Evolutionary conservation across 2,329 filamentous ascomycete genomes (phyloP).

Genomic region (Tolypocladium cylindrosporum): DNA sequence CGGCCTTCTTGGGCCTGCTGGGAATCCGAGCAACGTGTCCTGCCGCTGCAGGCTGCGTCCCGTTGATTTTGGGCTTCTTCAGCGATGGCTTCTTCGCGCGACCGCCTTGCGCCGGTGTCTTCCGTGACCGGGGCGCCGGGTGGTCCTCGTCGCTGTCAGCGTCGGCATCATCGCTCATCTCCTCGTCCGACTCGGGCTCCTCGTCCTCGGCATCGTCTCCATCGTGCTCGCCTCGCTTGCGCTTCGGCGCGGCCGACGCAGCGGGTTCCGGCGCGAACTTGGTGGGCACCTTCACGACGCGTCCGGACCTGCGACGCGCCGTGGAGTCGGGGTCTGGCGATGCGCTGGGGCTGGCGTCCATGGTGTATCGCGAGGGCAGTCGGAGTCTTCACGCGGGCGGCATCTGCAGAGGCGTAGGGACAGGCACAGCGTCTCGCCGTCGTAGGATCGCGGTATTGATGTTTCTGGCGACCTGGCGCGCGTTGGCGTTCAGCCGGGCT

Average conservation of each 20-base stretch:
- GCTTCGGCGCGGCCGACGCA: conserved; percentile 36
- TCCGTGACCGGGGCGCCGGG: conserved; percentile 24
- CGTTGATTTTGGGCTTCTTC: conserved; percentile 57
- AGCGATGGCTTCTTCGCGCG: conserved; percentile 45
- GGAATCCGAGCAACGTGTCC: conserved; percentile 33
- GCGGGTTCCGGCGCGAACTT: conserved; percentile 46
- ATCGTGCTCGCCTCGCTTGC: conserved; percentile 44
- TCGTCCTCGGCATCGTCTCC: conserved; percentile 39
- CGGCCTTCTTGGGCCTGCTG: conserved; percentile 46
- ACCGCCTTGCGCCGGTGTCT: conserved; percentile 29
- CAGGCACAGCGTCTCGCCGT: neutral
- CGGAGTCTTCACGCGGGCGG: conserved; percentile 3
- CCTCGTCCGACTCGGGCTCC: conserved; percentile 35
- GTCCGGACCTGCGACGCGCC: conserved; percentile 57
- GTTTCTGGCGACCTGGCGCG: conserved; percentile 5
- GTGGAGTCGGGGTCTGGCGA: conserved; percentile 36
- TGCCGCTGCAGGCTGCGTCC: conserved; percentile 27
- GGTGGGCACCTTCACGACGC: conserved; percentile 50
- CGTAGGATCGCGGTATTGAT: neutral
- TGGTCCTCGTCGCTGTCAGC: conserved; percentile 37
- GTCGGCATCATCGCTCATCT: conserved; percentile 33
- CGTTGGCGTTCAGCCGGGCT: conserved; percentile 5
- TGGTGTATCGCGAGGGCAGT: conserved; percentile 7
- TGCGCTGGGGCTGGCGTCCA: conserved; percentile 9
- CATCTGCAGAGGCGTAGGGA: conserved; percentile 7